A percentile compares a stretch with the other conserved stretches of the same genome.
phyloP scores from a whole-genome alignment of 2,329 filamentous ascomycete species.

The Pseudogymnoascus sp. region DNA sequence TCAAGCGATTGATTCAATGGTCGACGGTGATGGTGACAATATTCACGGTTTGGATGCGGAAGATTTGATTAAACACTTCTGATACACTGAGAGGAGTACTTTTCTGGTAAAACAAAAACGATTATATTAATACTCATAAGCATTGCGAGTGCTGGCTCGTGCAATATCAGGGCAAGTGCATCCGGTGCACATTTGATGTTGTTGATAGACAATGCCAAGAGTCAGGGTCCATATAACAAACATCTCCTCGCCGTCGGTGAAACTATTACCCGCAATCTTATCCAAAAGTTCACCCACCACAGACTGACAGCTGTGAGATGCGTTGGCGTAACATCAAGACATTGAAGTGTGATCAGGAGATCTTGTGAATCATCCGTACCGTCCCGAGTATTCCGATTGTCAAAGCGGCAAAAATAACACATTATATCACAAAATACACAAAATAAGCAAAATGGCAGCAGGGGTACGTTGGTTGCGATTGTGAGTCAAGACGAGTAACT shows the following conservation, averaged over 20 bases:
- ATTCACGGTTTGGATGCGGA: conserved; percentile 2
- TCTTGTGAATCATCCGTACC: background rate
- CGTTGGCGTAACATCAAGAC: background rate
- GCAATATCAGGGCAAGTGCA: background rate
- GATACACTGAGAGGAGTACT: background rate
- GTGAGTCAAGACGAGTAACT: conserved; percentile 16
- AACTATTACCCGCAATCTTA: conserved; percentile 2
- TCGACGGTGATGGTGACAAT: background rate
- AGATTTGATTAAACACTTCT: background rate
- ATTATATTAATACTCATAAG: conserved; percentile 2
- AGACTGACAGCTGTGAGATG: background rate
- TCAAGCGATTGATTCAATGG: background rate
- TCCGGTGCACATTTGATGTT: background rate
- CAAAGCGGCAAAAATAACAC: background rate
- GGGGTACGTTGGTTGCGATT: background rate
- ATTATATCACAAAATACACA: conserved; percentile 2
- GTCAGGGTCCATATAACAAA: background rate
- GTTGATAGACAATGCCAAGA: background rate
- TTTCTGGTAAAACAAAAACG: conserved; percentile 2
- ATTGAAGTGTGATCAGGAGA: background rate
- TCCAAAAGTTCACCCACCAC: conserved; percentile 6
- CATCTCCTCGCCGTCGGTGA: background rate
- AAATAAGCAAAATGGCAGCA: conserved; percentile 2
- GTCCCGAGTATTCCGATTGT: background rate
- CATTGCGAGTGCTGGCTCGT: background rate